Percentiles rank a stretch among this genome's conserved stretches.
These are phyloP conservation scores for Wallacemonas sp. DNA, from an alignment of 208 protist genomes.

Conservation along the genomic window DNA sequence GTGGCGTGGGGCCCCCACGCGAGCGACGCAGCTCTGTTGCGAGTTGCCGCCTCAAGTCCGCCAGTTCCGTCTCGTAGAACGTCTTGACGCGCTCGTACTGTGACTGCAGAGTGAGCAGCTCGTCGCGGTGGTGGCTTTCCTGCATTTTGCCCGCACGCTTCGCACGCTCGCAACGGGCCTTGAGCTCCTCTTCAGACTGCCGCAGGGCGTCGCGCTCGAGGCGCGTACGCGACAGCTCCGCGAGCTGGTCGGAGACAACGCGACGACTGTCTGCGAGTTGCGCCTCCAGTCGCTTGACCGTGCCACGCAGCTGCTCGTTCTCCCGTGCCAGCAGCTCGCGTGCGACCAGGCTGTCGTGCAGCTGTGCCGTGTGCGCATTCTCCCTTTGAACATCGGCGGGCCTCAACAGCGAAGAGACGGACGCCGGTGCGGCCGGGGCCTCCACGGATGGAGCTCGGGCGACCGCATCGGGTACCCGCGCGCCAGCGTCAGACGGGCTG, in stretches of 20 bases:
- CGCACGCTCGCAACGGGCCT: conserved; percentile 51
- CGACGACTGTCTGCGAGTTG: conserved; percentile 60
- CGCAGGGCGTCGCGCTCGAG: conserved; percentile 40
- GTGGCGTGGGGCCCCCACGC: background rate
- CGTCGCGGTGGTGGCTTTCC: conserved; percentile 46
- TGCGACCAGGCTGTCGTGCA: conserved; percentile 58
- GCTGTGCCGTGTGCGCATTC: conserved; percentile 21
- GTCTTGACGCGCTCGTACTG: conserved; percentile 73
- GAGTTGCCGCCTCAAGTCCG: conserved; percentile 72
- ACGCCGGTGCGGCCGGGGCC: too few species aligned
- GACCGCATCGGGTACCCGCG: background rate
- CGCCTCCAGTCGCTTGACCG: conserved; percentile 28
- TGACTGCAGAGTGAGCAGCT: conserved; percentile 44
- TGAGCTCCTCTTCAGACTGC: conserved; percentile 29
- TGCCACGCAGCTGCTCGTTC: conserved; percentile 44
- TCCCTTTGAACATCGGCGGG: background rate
- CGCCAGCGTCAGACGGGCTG: background rate
- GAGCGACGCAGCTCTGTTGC: conserved; percentile 28
- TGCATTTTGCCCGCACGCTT: conserved; percentile 29
- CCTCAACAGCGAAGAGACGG: background rate
- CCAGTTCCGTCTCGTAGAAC: conserved; percentile 73
- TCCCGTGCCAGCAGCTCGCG: conserved; percentile 65
- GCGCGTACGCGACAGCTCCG: conserved; percentile 46
- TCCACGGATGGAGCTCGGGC: background rate
- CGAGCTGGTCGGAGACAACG: conserved; percentile 74